Percentiles rank a stretch among this genome's conserved stretches.
phyloP scores from a whole-genome alignment of 768 basidiomycete species.

The Termitomyces sp. region DNA sequence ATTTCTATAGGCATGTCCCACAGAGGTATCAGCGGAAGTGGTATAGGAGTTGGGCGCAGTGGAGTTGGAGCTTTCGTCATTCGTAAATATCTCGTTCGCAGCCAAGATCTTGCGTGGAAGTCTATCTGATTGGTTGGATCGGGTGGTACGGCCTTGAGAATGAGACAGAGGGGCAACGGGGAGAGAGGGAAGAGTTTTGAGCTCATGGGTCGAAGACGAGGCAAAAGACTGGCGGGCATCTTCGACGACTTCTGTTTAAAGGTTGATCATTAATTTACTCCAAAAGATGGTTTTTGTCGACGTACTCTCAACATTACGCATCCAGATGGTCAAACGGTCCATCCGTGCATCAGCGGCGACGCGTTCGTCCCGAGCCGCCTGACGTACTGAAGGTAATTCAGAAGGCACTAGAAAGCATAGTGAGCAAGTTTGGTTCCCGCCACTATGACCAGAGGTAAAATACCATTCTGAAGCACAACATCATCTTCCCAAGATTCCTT shows the following conservation, averaged over 20 bases:
- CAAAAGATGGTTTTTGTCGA: slow-evolving; percentile 12
- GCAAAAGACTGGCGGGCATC: slow-evolving; percentile 77
- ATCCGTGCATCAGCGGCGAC: slow-evolving; percentile 48
- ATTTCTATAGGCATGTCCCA: slow-evolving; percentile 15
- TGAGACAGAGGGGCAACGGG: slow-evolving; percentile 58
- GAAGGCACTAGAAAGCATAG: slow-evolving; percentile 36
- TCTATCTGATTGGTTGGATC: slow-evolving; percentile 45
- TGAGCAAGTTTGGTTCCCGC: background rate
- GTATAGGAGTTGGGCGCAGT: slow-evolving; percentile 30
- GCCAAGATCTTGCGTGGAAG: slow-evolving; percentile 61
- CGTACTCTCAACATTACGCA: slow-evolving; percentile 80
- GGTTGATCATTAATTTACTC: slow-evolving; percentile 6
- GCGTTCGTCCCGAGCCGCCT: slow-evolving; percentile 50
- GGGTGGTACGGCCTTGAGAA: slow-evolving; percentile 36
- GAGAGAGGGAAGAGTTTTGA: slow-evolving; percentile 54
- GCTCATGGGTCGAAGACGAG: slow-evolving; percentile 40
- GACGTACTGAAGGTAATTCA: slow-evolving; percentile 49
- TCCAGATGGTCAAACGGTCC: slow-evolving; percentile 81
- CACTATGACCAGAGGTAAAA: background rate
- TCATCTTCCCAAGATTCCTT: slow-evolving; percentile 52
- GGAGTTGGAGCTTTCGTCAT: slow-evolving; percentile 34
- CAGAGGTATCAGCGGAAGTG: slow-evolving; percentile 22
- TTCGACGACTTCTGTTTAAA: slow-evolving; percentile 68
- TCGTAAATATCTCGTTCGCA: slow-evolving; percentile 68
- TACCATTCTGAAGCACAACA: slow-evolving; percentile 40